A percentile compares a stretch with the other conserved stretches of the same genome.
These are phyloP conservation scores for Paramecium pentaurelia DNA, from an alignment of 73 alveolate species.

Conservation along the genomic window DNA sequence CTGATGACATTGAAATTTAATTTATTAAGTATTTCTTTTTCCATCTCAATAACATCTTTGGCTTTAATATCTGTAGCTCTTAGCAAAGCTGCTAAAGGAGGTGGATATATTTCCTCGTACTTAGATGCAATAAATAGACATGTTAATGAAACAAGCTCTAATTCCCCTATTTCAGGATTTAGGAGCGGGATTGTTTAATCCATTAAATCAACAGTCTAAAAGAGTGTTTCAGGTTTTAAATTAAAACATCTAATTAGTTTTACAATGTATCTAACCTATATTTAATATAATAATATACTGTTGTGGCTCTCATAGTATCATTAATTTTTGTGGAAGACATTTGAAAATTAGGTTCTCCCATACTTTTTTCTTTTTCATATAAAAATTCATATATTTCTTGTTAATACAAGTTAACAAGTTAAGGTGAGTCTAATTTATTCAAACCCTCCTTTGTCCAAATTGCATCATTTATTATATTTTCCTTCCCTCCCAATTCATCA, in stretches of 20 bases:
- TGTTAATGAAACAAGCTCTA: conserved; percentile 9
- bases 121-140: conserved; percentile 50
- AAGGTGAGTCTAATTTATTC: not conserved
- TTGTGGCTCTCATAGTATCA: not conserved
- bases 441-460: not conserved
- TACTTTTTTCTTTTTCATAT: not conserved
- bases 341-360: not conserved
- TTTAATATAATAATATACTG: not conserved
- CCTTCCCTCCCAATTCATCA: not conserved
- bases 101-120: conserved; percentile 57
- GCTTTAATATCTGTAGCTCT: not conserved
- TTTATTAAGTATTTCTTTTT: not conserved
- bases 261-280: not conserved
- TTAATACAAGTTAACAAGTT: not conserved
- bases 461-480: not conserved
- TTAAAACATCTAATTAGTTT: not conserved
- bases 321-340: not conserved
- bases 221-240: not conserved
- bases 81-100: conserved; percentile 32
- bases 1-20: conserved; percentile 23
- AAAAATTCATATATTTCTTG: not conserved
- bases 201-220: not conserved
- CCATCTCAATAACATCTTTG: not conserved
- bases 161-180: conserved; percentile 3
- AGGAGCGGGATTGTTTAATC: not conserved